Evolutionary conservation across 352 stramenopile genomes (phyloP), one percentile per base, ranked within the genome.

Genomic region (Globisporangium canariense): DNA sequence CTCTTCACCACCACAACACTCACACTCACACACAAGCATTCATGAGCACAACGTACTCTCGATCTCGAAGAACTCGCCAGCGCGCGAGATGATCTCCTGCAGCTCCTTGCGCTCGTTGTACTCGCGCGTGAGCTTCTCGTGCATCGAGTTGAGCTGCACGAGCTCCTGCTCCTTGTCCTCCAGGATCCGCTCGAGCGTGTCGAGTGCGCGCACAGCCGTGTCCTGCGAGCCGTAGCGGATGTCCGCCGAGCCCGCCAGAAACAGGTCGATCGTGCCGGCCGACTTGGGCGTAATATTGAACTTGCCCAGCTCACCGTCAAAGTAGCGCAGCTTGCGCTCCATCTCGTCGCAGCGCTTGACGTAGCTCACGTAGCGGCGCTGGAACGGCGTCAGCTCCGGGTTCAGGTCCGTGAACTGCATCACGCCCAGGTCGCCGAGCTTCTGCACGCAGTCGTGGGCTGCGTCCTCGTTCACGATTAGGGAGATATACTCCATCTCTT

Each of bases 331-430:
- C 75, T 99, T 99, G 61, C 97, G 93, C 78, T 99, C 97, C 75
- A 99, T 96, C 74, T 99, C 97, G 75, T 99, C 97, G 76, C 97
- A 99, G 45, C 97, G 94, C 75, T 99, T 98, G 60, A 99, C 97
- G 75, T 99, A 99, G 55, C 87, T 96, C 40, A 99, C 97, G 76
- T 99, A 99, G 62, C 97, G 95, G 57, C 97, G 96, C 81, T 99
- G 97, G 81, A 99, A 99, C 10, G 97, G 92, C 66, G 97, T 99
- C 61, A 99, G 86, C 59, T 99, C 96, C 52, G 96, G 96, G 79
- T 99, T 99, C 62, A 99, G 74, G 77, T 99, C 97, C n/a, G 97
- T 99, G 77, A 99, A 99, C 72, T 99, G 94, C 67, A 99, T 94
- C 20, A 97, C 94, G 36, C 96, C 96, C 25, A 99, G 71, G 58